Conservation (phyloP, 2,329 filamentous ascomycete species). For the Penicillium sp. region DNA sequence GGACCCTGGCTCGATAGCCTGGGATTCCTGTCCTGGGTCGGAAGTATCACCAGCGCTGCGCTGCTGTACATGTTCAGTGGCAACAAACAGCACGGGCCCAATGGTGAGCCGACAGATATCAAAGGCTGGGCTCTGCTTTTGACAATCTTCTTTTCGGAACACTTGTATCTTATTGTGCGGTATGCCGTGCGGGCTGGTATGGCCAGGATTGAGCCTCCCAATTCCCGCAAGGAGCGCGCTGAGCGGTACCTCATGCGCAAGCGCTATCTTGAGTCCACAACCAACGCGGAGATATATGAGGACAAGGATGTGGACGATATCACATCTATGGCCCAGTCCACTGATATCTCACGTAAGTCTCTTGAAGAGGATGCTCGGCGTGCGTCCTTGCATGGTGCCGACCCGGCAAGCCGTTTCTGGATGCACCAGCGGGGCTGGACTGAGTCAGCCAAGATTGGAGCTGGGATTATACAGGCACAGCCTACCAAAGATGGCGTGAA, state of each 20-base stretch:
- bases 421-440: conserved; percentile 38
- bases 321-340: conserved; percentile 6
- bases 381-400: conserved; percentile 27
- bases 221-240: conserved; percentile 71
- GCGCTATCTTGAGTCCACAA: conserved; percentile 55
- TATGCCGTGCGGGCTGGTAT: conserved; percentile 64
- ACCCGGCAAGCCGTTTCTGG: conserved; percentile 37
- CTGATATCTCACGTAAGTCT: conserved; percentile 29
- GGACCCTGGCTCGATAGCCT: conserved; percentile 87
- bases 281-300: conserved; percentile 18
- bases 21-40: conserved; percentile 84
- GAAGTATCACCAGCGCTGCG: conserved; percentile 77
- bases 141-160: conserved; percentile 75
- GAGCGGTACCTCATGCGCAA: conserved; percentile 75
- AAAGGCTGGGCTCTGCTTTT: conserved; percentile 72
- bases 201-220: conserved; percentile 72
- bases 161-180: conserved; percentile 74
- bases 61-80: conserved; percentile 77
- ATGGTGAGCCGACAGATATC: conserved; percentile 50
- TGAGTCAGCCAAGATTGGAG: conserved; percentile 35
- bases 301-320: conserved; percentile 13
- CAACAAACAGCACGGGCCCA: conserved; percentile 47
- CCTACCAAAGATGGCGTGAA: conserved; percentile 21
- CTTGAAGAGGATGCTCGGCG: conserved; percentile 39
- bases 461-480: conserved; percentile 34